Conservation (phyloP, 1,139 yeast genomes). For the Arxiozyma heterogenica region DNA sequence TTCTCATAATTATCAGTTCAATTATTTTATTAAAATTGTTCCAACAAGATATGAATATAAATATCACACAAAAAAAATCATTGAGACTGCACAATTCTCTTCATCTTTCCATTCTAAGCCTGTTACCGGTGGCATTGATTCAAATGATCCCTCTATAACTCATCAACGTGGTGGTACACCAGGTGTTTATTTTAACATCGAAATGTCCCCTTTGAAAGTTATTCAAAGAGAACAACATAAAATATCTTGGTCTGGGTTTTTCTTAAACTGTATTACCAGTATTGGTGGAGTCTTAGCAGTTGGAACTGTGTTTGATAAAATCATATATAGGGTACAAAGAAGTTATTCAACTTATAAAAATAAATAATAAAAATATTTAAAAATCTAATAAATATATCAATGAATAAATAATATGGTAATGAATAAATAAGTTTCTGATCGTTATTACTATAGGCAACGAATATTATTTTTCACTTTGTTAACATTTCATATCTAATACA, state of each 20-base stretch:
- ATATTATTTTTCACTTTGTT: not conserved
- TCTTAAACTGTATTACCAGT: conserved; percentile 82
- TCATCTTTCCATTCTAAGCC: conserved; percentile 87
- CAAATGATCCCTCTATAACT: conserved; percentile 77
- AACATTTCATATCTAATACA: too few species aligned
- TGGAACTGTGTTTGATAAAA: conserved; percentile 79
- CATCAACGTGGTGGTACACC: conserved; percentile 88
- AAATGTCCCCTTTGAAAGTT: conserved; percentile 86
- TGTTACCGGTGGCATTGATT: conserved; percentile 74
- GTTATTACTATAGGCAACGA: not conserved
- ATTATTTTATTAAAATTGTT: conserved; percentile 85
- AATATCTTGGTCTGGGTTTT: conserved; percentile 76
- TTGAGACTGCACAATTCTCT: conserved; percentile 85
- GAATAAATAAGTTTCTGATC: conserved; percentile 6
- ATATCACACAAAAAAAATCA: not conserved
- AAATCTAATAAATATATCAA: conserved; percentile 1
- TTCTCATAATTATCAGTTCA: conserved; percentile 46
- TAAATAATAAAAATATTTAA: not conserved
- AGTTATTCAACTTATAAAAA: conserved; percentile 37
- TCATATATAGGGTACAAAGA: conserved; percentile 84
- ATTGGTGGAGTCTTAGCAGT: conserved; percentile 94
- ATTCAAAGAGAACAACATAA: conserved; percentile 74
- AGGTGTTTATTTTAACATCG: conserved; percentile 80
- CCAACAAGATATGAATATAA: conserved; percentile 71
- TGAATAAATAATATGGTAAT: conserved; percentile 1